Conservation (phyloP, 2,329 filamentous ascomycete species). For the Hirsutella rhossiliensis region DNA sequence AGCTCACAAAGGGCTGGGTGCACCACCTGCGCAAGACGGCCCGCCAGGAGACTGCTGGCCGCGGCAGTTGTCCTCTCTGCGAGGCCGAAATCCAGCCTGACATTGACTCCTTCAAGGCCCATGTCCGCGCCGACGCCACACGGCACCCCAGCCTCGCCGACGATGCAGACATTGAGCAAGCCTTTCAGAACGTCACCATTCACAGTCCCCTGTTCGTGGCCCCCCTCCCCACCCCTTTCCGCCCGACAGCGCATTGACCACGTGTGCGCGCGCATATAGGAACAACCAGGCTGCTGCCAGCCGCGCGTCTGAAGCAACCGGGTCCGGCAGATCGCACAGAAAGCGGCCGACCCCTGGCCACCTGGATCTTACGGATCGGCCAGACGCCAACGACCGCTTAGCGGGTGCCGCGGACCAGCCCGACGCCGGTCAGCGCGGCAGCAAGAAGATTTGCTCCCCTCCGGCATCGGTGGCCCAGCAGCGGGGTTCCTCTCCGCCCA, state of each 20-base stretch:
- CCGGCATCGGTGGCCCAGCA: conserved; percentile 10
- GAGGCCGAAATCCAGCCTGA: conserved; percentile 10
- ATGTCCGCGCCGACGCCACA: conserved; percentile 8
- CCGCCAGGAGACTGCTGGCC: conserved; percentile 8
- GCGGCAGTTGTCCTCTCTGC: conserved; percentile 12
- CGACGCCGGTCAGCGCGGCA: conserved; percentile 7
- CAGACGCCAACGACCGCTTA: conserved; percentile 3
- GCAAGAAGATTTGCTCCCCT: conserved; percentile 17
- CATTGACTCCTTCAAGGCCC: conserved; percentile 14
- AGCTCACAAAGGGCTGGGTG: conserved; percentile 9
- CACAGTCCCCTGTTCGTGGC: conserved; percentile 5
- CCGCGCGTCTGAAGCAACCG: neutral
- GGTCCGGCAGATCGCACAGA: neutral
- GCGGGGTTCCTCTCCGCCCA: conserved; percentile 8
- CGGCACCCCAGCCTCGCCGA: conserved; percentile 10
- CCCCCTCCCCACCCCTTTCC: neutral
- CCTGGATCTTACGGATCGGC: neutral
- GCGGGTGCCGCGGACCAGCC: conserved; percentile 1
- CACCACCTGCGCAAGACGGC: conserved; percentile 11
- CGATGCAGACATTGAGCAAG: conserved; percentile 13
- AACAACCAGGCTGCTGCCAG: neutral
- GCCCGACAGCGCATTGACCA: neutral
- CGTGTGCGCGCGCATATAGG: neutral
- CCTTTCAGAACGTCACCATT: conserved; percentile 11
- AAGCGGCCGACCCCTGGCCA: conserved; percentile 5